phyloP scores from a whole-genome alignment of 495 filamentous ascomycete genomes.

The Hypoxylon fragiforme region DNA sequence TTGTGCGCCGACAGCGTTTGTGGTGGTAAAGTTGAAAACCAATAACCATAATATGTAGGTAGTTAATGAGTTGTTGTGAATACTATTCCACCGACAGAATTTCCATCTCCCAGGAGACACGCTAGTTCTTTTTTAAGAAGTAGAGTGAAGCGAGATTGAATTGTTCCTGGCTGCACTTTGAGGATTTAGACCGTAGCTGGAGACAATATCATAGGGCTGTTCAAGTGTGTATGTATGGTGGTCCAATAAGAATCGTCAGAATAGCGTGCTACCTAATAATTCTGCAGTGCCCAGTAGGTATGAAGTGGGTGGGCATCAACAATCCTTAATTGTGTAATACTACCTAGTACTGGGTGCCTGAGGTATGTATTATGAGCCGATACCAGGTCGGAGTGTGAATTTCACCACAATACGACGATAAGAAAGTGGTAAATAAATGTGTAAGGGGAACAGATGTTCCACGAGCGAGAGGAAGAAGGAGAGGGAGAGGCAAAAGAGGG shows the following conservation, averaged over 20 bases:
- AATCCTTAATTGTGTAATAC: slow-evolving; percentile 11
- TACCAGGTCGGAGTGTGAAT: too few species aligned
- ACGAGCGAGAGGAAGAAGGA: not conserved
- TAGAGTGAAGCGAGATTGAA: not conserved
- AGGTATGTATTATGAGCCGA: not conserved
- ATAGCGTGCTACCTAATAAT: not conserved
- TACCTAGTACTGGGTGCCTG: not conserved
- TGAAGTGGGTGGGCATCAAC: too few species aligned
- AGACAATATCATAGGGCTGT: not conserved
- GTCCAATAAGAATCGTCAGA: slow-evolving; percentile 1
- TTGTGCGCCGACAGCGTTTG: slow-evolving; percentile 4
- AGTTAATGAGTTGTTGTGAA: not conserved
- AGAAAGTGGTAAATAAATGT: too few species aligned
- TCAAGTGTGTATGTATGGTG: not conserved
- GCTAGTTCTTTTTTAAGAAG: not conserved
- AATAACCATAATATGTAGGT: slow-evolving; percentile 9
- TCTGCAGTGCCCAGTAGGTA: too few species aligned
- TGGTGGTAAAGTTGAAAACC: slow-evolving; percentile 1
- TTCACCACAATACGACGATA: too few species aligned
- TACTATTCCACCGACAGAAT: not conserved
- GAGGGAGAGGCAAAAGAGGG: not conserved
- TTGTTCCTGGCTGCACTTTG: not conserved
- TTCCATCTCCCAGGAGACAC: not conserved
- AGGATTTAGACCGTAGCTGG: not conserved
- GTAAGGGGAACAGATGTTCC: not conserved